A percentile compares a stretch with the other conserved stretches of the same genome.
These are phyloP conservation scores for Wallacemonas sp. DNA, from an alignment of 208 protist species.

Conservation along the genomic window DNA sequence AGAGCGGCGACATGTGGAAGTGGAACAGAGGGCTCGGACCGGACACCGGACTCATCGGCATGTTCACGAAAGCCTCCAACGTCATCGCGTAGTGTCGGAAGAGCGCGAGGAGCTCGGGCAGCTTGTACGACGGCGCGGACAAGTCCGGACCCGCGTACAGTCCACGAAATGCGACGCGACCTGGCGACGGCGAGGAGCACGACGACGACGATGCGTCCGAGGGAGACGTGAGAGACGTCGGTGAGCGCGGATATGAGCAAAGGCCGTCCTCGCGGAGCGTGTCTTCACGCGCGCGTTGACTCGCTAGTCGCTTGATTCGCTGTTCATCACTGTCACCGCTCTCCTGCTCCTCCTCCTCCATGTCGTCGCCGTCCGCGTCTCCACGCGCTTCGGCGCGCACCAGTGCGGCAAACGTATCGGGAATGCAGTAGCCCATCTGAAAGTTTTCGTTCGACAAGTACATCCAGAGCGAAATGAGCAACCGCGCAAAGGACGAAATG, in stretches of 20 bases:
- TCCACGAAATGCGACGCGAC: not conserved
- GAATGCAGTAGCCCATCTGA: constrained; percentile 44
- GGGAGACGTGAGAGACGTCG: not conserved
- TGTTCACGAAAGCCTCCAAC: constrained; percentile 26
- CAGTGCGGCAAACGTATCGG: constrained; percentile 43
- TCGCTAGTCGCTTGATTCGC: too few species aligned
- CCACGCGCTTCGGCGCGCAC: constrained; percentile 1
- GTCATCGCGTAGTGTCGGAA: constrained; percentile 36
- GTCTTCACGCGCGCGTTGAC: too few species aligned
- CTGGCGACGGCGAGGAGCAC: not conserved
- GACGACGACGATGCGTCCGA: constrained; percentile 9
- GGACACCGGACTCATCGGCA: constrained; percentile 2
- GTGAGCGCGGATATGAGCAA: too few species aligned
- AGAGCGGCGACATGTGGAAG: constrained; percentile 6
- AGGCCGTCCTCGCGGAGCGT: too few species aligned
- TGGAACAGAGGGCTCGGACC: constrained; percentile 1
- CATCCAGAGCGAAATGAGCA: constrained; percentile 55
- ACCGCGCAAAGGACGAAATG: constrained; percentile 20
- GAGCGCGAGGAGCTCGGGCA: constrained; percentile 45
- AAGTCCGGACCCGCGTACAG: constrained; percentile 23
- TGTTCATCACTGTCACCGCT: not conserved
- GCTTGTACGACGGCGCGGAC: constrained; percentile 38
- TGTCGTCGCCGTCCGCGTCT: not conserved
- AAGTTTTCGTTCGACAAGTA: constrained; percentile 47
- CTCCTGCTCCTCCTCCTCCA: not conserved